These are phyloP conservation scores for Aspergillus heteromorphus DNA, from an alignment of 495 filamentous ascomycete species.

Conservation along the genomic window DNA sequence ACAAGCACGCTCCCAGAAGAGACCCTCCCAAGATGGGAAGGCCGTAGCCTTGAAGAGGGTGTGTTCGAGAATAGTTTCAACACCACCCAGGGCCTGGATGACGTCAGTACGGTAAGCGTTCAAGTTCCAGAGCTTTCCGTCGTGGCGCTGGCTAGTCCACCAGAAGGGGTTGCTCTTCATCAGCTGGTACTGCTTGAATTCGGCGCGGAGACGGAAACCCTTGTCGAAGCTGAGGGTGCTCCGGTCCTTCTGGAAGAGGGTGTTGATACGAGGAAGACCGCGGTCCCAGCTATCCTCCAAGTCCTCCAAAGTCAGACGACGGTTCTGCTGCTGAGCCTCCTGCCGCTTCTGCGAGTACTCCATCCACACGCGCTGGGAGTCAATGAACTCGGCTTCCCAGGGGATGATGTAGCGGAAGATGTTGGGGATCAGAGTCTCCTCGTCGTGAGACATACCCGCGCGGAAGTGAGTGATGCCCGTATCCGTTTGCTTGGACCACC, in stretches of 20 bases:
- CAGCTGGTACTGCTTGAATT: constrained; percentile 97
- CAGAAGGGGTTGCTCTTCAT: constrained; percentile 99
- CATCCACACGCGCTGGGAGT: constrained; percentile 97
- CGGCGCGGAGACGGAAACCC: constrained; percentile 89
- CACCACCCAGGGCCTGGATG: constrained; percentile 96
- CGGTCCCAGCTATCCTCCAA: constrained; percentile 99
- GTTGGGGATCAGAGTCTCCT: constrained; percentile 96
- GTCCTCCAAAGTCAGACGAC: constrained; percentile 91
- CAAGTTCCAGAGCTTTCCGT: constrained; percentile 98
- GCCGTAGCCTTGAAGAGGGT: constrained; percentile 98
- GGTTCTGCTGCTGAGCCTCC: constrained; percentile 97
- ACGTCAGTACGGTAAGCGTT: constrained; percentile 98
- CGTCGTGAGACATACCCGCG: constrained; percentile 96
- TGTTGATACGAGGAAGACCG: constrained; percentile 97
- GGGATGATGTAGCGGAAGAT: constrained; percentile 99
- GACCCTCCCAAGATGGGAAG: constrained; percentile 97
- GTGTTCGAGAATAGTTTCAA: constrained; percentile 99
- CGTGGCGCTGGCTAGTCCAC: constrained; percentile 98
- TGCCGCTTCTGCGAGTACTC: constrained; percentile 98
- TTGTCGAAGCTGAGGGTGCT: constrained; percentile 99
- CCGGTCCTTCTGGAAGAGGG: constrained; percentile 97
- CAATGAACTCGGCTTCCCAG: constrained; percentile 99
- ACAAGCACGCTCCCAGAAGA: constrained; percentile 93
- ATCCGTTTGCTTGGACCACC: constrained; percentile 97
- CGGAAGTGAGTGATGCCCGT: constrained; percentile 96